Conservation (phyloP, 805 yeast genomes). For the Metschnikowia henanensis region DNA sequence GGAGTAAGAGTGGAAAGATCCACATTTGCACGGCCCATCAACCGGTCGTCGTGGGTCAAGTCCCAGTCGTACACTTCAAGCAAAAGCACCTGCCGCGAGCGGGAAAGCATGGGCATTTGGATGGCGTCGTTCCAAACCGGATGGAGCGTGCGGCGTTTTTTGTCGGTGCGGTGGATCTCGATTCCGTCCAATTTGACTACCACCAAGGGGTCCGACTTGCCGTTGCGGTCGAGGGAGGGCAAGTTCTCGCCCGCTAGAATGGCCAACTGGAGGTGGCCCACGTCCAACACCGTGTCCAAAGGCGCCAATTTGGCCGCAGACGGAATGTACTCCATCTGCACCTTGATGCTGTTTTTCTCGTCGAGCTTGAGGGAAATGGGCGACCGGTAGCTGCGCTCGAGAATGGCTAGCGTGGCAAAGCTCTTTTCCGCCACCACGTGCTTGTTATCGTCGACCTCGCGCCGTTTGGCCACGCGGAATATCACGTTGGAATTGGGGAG, state of each 20-base stretch:
- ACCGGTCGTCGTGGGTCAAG: slow-evolving; percentile 66
- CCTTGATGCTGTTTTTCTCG: slow-evolving; percentile 35
- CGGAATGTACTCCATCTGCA: slow-evolving; percentile 64
- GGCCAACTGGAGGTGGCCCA: slow-evolving; percentile 60
- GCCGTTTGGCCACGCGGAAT: slow-evolving; percentile 56
- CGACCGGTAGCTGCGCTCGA: slow-evolving; percentile 46
- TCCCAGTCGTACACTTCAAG: slow-evolving; percentile 75
- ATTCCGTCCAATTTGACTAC: slow-evolving; percentile 53
- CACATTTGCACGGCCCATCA: slow-evolving; percentile 52
- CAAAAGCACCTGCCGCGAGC: slow-evolving; percentile 50
- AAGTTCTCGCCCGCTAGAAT: slow-evolving; percentile 56
- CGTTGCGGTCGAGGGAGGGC: slow-evolving; percentile 64
- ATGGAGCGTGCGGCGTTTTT: slow-evolving; percentile 62
- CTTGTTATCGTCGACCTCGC: slow-evolving; percentile 44
- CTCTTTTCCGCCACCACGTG: slow-evolving; percentile 53
- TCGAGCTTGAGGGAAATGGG: slow-evolving; percentile 49
- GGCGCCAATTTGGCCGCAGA: slow-evolving; percentile 51
- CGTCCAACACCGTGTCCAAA: slow-evolving; percentile 64
- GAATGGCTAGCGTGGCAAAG: slow-evolving; percentile 52
- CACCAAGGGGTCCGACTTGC: slow-evolving; percentile 74
- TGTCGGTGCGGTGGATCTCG: slow-evolving; percentile 56
- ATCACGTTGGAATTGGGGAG: slow-evolving; percentile 57
- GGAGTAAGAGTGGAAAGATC: slow-evolving; percentile 54
- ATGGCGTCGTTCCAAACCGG: slow-evolving; percentile 78
- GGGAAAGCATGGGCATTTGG: slow-evolving; percentile 60